Evolutionary conservation across 495 filamentous ascomycete species (phyloP), one percentile per base, ranked within the genome.

Genomic region (Aspergillus ellipticus): DNA sequence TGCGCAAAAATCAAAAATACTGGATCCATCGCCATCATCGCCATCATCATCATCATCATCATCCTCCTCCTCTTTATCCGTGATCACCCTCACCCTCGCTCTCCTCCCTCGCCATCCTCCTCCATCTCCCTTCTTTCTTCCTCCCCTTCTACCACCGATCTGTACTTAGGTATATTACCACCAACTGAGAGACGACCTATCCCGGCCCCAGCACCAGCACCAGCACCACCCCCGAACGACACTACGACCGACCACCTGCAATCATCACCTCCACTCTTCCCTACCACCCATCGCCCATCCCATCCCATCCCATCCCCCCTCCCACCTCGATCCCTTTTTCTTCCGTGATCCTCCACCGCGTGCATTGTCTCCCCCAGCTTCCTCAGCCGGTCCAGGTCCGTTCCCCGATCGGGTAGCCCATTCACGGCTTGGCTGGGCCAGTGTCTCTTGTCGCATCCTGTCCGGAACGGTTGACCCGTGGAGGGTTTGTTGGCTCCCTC

Each of bases 401-500:
- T 46, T 45, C 11, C 17, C 19, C 20, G 37, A 46, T 42, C 29
- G 6, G 39, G 49, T 57, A 35, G 51, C 41, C 46, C 49, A 42
- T 42, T 39, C 21, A 43, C 47, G 49, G 45, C 51, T 33, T 60
- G 53, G 50, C 29, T 51, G 42, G 54, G 51, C 50, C 51, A n/a
- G 50, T 42, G 42, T 22, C 47, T 19, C 31, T 53, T 42, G 51
- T 58, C 24, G 46, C 37, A 46, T 49, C 42, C 42, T 21, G 39
- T 48, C 26, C 54, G 42, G 26, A 42, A 49, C 54, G 48, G 55
- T 50, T 48, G 53, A 62, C 43, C 60, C 56, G 56, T 48, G 56
- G 35, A 59, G 42, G 53, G 49, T 59, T 59, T 56, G 60, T 56
- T 59, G 56, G 60, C 56, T 57, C 50, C 53, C 60, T 53, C 53